Base-by-base conservation (phyloP, 1,284 basidiomycete species). In the Ceratobasidium sp. region DNA sequence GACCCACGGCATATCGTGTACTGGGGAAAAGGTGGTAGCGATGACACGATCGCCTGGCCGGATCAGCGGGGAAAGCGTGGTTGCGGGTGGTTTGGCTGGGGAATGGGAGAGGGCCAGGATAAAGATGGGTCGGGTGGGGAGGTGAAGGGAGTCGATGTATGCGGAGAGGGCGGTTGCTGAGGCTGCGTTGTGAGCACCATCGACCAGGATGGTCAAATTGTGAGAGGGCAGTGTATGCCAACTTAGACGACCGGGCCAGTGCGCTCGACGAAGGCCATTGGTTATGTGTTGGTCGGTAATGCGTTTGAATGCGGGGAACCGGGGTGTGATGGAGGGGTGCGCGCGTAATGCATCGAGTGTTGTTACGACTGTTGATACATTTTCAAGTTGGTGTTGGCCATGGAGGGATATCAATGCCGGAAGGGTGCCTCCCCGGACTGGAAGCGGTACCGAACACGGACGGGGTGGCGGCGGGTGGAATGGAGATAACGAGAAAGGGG, bases 121-220 rank as follows among this genome's bases (percentile, higher is more conserved):
- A 76, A 88, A 93, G 0, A 88, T 88, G 32, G 69, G 69, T 72
- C 72, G 20, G 60, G 73, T 17, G 22, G 73, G 17, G 20, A 77
- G 69, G 29, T 77, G 72, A 5, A 90, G 78, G 1, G 80, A 76
- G 38, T 85, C 81, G 69, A 98, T 80, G 77, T 95, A 98, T 4
- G 81, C 76, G 0, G 87, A 82, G 7, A 99, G 85, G 0, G 87
- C 87, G 20, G 77, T 73, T 0, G 94, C 85, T 0, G 94, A 95
- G 4, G 92, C 88, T n/a, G 87, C 81, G 76, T 99, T 99, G 77
- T 99, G 97, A 0, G 97, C 96, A 2, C 97, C 97, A 76, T 99
- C 97, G 1, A 91, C 89, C 6, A 99, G 83, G 4, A 95, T 79
- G 4, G 50, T 6, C 35, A 22, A 6, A 27, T 50, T 82, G 73